Base-by-base conservation (phyloP, 140 eudicot genomes). In the Senecio squalidus region DNA sequence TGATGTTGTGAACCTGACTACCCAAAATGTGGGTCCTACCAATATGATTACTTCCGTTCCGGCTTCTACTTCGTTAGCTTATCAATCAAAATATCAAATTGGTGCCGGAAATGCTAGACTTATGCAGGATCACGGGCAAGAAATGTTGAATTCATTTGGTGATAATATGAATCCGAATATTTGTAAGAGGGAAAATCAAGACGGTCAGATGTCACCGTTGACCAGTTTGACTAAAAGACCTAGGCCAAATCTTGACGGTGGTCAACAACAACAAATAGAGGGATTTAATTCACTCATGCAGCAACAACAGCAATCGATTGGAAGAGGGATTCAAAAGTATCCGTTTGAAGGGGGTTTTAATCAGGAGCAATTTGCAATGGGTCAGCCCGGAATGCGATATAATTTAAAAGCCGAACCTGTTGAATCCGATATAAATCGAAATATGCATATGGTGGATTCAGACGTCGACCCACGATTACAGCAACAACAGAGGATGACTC, bases 101-200 rank as follows among this genome's bases (percentile, higher is more conserved):
- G 95, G 89, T 50, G 64, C 57, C 47, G 90, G 78, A 41, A 87
- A 86, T 66, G 63, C 76, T 3, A 81, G 79, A 64, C 53, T 68
- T 29, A 69, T 71, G 84, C 92, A 80, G 75, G 85, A 86, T 70
- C 85, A 81, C 31, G 73, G 80, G 52, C 94, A 79, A 72, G 96
- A 84, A 24, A 74, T 87, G 76, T 62, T 79, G 73, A 76, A 80
- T 54, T 67, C 93, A 16, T 82, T 75, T 26, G 24, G 67, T 27
- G 95, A 82, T 14, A 67, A 62, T 72, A 53, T 76, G 71, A 82
- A 74, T 58, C 55, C 84, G 28, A 54, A 55, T 38, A 72, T 70
- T 54, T 88, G 76, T 56, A 92, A 82, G 78, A 75, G 88, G 76
- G 98, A 81, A 51, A 77, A 61, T 57, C 98, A 74, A 76, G 98